Evolutionary conservation across 805 yeast genomes (phyloP), one percentile per base, ranked within the genome.

Genomic region (Komagataella ulmi): DNA sequence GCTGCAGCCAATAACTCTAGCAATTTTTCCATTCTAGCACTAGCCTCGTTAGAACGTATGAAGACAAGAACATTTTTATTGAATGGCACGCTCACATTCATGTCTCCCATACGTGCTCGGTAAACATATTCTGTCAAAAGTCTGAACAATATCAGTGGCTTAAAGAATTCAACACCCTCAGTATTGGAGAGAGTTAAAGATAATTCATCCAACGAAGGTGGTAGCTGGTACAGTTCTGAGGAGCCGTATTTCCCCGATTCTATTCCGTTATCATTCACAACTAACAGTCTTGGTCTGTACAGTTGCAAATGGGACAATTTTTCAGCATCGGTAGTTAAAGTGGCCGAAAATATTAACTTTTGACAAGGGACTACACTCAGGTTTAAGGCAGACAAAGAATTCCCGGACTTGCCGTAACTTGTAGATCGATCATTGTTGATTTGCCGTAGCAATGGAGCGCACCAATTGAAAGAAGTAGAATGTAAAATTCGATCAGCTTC

Each of bases 401-500:
- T 30, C 5, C 40, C 40, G 12, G 14, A 14, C 17, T 18, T 45
- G n/a, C 30, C 14, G 8, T 45, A 21, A n/a, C 21, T 21, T 17
- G 17, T 45, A 17, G 30, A n/a, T 8, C 24, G 47, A 21, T 45
- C 30, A n/a, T n/a, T 45, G 17, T 65, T 70, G 18, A 73, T 58
- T 48, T 64, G 66, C 21, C 64, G 58, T 54, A 81, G 70, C 36
- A 83, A 72, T 48, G 70, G 73, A 61, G 74, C 72, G 68, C 86
- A 76, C 99, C 99, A 93, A 63, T 89, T 88, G 66, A 93, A 97
- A 66, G 88, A 93, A 12, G 86, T 79, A 64, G 93, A 97, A 61
- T 88, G 88, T 56, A 93, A 70, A 53, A 86, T 67, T 55, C 88
- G 70, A 66, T 86, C 95, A 7, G 91, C 95, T 65, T 86, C 95